Conservation (phyloP, 106 monocot genomes). For the Agapanthus africanus region DNA sequence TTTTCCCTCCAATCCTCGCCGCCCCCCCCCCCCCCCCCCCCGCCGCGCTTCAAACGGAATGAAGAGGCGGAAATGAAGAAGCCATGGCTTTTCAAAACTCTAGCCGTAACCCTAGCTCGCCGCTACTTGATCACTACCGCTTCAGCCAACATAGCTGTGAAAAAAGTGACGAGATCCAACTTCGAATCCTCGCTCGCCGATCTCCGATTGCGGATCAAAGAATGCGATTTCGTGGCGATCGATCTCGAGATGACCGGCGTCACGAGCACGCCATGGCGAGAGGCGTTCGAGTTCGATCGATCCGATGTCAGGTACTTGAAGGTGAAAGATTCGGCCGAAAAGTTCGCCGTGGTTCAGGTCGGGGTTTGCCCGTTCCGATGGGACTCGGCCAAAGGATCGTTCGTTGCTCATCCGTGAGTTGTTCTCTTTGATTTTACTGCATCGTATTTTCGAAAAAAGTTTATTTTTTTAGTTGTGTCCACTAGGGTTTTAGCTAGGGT, state of each 20-base stretch:
- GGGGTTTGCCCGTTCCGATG: slow-evolving; percentile 95
- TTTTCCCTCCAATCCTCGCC: no score
- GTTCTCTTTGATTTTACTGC: not conserved
- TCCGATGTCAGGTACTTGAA: slow-evolving; percentile 82
- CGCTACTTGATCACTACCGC: slow-evolving; percentile 12
- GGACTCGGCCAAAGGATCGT: slow-evolving; percentile 44
- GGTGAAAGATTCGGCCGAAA: slow-evolving; percentile 79
- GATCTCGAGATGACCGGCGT: slow-evolving; percentile 98
- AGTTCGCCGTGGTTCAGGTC: slow-evolving; percentile 78
- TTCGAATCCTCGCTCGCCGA: slow-evolving; percentile 49
- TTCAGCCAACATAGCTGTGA: slow-evolving; percentile 37
- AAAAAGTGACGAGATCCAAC: slow-evolving; percentile 69
- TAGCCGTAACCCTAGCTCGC: slow-evolving; percentile 20
- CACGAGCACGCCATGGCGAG: slow-evolving; percentile 85
- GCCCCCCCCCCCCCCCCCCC: no score
- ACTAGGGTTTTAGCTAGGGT: not conserved
- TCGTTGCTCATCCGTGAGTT: slow-evolving; percentile 70
- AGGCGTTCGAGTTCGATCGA: slow-evolving; percentile 73
- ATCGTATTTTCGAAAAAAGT: no score
- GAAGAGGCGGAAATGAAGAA: slow-evolving; percentile 8
- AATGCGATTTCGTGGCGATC: slow-evolving; percentile 74
- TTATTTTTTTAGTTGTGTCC: not conserved
- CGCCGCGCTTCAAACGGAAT: not conserved
- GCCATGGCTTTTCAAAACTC: slow-evolving; percentile 9
- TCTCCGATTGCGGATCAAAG: slow-evolving; percentile 44